Conservation (phyloP, 2,329 filamentous ascomycete genomes). For the Nemania sp. region DNA sequence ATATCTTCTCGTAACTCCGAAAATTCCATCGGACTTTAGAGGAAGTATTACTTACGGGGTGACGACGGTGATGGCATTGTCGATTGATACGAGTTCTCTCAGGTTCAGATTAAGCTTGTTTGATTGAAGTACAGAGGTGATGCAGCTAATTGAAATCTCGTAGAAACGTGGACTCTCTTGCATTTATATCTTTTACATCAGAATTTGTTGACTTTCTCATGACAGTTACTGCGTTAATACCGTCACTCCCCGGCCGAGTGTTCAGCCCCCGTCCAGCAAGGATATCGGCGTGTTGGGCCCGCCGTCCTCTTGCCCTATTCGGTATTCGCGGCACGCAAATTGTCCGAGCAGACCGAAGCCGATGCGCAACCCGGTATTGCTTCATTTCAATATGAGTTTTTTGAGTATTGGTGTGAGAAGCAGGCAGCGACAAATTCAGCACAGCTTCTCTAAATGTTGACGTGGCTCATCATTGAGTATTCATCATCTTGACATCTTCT, state of each 20-base stretch:
- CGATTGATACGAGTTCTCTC: not conserved
- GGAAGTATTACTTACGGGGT: constrained; percentile 15
- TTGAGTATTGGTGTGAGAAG: not conserved
- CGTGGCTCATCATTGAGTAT: not conserved
- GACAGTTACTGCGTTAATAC: too few species aligned
- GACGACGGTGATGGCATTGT: constrained; percentile 15
- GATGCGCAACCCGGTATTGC: not conserved
- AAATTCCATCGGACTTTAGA: not conserved
- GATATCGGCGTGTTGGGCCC: not conserved
- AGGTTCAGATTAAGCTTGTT: not conserved
- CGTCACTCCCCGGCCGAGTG: too few species aligned
- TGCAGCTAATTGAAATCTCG: too few species aligned
- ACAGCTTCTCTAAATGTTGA: too few species aligned
- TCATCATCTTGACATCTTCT: not conserved
- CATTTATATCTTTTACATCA: too few species aligned
- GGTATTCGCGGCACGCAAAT: constrained; percentile 18
- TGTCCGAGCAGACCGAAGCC: constrained; percentile 16
- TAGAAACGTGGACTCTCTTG: too few species aligned
- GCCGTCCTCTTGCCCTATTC: not conserved
- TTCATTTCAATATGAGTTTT: not conserved
- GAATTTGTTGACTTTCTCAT: not conserved
- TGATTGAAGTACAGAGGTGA: too few species aligned
- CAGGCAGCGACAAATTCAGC: too few species aligned
- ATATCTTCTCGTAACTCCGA: too few species aligned
- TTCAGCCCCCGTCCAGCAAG: too few species aligned